A percentile compares a stretch with the other conserved stretches of the same genome.
phyloP scores from a whole-genome alignment of 352 stramenopile genomes.

The Thraustochytrium sp. region DNA sequence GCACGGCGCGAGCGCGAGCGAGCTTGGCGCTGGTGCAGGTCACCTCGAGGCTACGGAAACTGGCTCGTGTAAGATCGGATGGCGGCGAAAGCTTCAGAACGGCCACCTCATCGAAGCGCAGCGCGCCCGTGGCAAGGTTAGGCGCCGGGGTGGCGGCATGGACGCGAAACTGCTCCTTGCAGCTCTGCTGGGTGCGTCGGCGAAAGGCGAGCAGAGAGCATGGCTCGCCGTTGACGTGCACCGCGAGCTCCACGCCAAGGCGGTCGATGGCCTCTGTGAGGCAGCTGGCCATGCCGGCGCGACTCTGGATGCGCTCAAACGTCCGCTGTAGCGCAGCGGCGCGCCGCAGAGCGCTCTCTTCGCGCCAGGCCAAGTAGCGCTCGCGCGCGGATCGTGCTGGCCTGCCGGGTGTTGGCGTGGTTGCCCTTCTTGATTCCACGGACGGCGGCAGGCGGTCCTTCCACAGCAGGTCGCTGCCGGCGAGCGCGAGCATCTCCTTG shows the following conservation, averaged over 20 bases:
- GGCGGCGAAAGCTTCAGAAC: constrained; percentile 5
- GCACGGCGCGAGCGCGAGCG: neutral
- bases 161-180: neutral
- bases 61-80: neutral
- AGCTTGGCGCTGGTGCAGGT: neutral
- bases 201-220: constrained; percentile 30
- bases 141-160: neutral
- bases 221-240: neutral
- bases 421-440: neutral
- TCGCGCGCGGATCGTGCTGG: too few relatives aligned
- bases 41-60: neutral
- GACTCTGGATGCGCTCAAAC: neutral
- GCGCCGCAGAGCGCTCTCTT: neutral
- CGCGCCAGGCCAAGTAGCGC: neutral
- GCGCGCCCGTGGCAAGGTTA: neutral
- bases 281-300: neutral
- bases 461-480: neutral
- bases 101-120: neutral
- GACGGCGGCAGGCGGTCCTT: neutral
- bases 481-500: neutral
- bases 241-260: neutral
- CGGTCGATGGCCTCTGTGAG: neutral
- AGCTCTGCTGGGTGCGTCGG: neutral
- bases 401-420: neutral
- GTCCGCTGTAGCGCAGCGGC: neutral